phyloP scores from a whole-genome alignment of 1,139 yeast species.

The Saccharomyces hybrid region DNA sequence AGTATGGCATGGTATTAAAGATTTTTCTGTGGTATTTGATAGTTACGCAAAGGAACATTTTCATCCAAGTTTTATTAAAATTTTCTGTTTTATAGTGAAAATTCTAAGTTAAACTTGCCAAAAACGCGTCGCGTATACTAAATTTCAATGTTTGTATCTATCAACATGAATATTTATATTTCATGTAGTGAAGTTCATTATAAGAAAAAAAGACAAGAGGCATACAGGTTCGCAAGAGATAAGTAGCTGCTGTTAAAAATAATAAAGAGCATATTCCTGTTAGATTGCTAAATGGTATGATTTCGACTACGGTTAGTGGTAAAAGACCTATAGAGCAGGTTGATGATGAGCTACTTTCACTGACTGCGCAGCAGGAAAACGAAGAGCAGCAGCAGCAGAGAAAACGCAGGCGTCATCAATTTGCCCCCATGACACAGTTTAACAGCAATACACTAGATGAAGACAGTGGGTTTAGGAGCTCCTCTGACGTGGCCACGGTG shows the following conservation, averaged over 20 bases:
- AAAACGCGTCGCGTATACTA: constrained; percentile 1
- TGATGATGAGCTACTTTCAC: constrained; percentile 13
- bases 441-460: constrained; percentile 1
- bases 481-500: background rate
- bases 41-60: background rate
- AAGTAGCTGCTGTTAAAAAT: background rate
- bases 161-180: background rate
- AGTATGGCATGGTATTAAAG: background rate
- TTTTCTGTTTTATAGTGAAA: background rate
- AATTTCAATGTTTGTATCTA: background rate
- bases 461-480: background rate
- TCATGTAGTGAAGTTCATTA: background rate
- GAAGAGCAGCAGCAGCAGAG: constrained; percentile 6
- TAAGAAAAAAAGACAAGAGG: background rate
- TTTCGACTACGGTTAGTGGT: background rate
- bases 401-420: constrained; percentile 17
- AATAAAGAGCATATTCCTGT: background rate
- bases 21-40: background rate
- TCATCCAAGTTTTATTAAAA: background rate
- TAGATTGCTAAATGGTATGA: background rate
- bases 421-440: constrained; percentile 29
- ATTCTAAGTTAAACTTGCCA: background rate
- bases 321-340: constrained; percentile 13
- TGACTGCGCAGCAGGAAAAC: constrained; percentile 11
- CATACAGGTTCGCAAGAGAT: background rate